A percentile compares a stretch with the other conserved stretches of the same genome.
Conservation (phyloP, 2,329 filamentous ascomycete genomes). For the Hypoxylon sp. region DNA sequence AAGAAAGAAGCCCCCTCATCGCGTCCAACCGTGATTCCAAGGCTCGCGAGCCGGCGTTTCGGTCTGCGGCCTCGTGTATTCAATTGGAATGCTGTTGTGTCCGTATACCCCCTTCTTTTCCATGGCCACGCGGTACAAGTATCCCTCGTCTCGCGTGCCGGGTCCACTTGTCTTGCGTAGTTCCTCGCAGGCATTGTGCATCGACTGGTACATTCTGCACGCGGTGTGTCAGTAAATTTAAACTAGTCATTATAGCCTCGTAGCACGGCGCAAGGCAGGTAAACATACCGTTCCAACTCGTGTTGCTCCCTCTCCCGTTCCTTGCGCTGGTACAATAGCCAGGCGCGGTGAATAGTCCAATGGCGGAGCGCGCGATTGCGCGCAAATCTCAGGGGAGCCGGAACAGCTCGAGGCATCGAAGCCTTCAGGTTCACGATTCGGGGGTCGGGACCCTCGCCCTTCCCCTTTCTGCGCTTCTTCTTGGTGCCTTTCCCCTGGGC, state of each 20-base stretch:
- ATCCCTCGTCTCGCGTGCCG: constrained; percentile 72
- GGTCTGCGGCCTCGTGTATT: constrained; percentile 88
- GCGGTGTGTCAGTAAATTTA: not conserved
- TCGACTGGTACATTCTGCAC: constrained; percentile 77
- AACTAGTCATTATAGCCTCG: not conserved
- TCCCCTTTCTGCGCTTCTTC: constrained; percentile 47
- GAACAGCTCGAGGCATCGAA: constrained; percentile 67
- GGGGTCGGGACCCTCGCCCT: constrained; percentile 58
- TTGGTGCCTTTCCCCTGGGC: constrained; percentile 18
- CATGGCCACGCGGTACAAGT: constrained; percentile 89
- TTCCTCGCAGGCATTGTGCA: constrained; percentile 89
- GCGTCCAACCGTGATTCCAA: constrained; percentile 97
- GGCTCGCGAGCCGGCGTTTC: constrained; percentile 83
- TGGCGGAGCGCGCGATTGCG: constrained; percentile 90
- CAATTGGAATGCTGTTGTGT: constrained; percentile 83
- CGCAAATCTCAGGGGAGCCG: constrained; percentile 85
- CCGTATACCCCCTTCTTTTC: constrained; percentile 89
- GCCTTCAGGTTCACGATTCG: constrained; percentile 63
- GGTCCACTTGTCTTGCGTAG: constrained; percentile 74
- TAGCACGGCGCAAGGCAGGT: constrained; percentile 48
- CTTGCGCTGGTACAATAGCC: constrained; percentile 83
- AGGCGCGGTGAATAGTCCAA: constrained; percentile 99
- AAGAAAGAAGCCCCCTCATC: constrained; percentile 55
- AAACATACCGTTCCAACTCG: constrained; percentile 75
- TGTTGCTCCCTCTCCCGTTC: constrained; percentile 74